Percentiles rank a stretch among this genome's conserved stretches.
Evolutionary conservation across 805 yeast species (phyloP).

Genomic region (Kodamaea jinghongensis): DNA sequence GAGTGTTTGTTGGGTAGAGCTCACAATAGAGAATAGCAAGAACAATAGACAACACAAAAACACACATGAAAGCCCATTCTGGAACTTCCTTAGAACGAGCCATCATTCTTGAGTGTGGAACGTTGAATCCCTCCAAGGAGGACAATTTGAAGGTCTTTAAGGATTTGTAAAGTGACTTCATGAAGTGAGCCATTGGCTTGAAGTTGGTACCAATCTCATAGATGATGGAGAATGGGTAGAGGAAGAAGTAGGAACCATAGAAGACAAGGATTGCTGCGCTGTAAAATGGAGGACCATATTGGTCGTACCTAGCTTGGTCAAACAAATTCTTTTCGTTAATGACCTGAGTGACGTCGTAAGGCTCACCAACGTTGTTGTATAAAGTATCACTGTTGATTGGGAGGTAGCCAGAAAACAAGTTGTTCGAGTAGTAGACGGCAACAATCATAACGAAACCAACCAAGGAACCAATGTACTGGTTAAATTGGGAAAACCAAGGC

Average conservation of each 20-base stretch:
- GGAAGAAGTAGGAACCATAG: constrained; percentile 23
- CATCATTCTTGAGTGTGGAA: constrained; percentile 34
- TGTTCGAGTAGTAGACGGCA: constrained; percentile 28
- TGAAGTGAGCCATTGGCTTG: constrained; percentile 14
- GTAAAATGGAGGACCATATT: constrained; percentile 22
- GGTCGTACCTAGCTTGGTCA: constrained; percentile 18
- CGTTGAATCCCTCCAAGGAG: constrained; percentile 30
- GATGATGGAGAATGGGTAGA: constrained; percentile 24
- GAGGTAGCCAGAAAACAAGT: constrained; percentile 28
- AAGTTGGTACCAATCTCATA: constrained; percentile 18
- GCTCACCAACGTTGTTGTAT: constrained; percentile 24
- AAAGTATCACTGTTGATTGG: constrained; percentile 23
- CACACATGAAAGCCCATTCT: constrained; percentile 27
- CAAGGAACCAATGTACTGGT: constrained; percentile 23
- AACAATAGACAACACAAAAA: constrained; percentile 27
- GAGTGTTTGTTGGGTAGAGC: constrained; percentile 31
- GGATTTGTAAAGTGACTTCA: constrained; percentile 13
- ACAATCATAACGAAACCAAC: constrained; percentile 23
- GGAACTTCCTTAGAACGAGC: constrained; percentile 33
- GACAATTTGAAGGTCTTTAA: constrained; percentile 22
- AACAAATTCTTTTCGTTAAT: constrained; percentile 8
- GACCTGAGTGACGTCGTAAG: constrained; percentile 17
- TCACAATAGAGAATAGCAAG: constrained; percentile 31
- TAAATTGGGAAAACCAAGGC: constrained; percentile 26
- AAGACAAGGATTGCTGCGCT: constrained; percentile 20